Base-by-base conservation (phyloP, 1,139 yeast genomes). In the Eremothecium cymbalariae region DNA sequence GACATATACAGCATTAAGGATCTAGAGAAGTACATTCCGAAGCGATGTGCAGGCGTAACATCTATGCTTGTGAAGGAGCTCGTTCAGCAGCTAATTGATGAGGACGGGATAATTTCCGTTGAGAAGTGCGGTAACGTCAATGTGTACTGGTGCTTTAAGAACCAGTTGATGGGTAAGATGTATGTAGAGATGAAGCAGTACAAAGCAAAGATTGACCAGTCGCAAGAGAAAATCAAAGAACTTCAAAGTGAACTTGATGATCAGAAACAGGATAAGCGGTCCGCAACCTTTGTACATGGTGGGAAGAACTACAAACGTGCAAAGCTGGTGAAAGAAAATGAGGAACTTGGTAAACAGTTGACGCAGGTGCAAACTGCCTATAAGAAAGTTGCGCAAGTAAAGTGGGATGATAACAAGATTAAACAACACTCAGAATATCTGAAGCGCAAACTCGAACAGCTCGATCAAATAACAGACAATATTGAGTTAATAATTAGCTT, bases 51-150 rank as follows among this genome's bases (percentile, higher is more conserved):
- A 1, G 74, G 74, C 0, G 44, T 51, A 2, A 62, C 68, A 11
- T 50, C 71, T 0, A 70, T 70, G 71, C 67, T 67, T 37, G 67
- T 71, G 32, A 72, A 72, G 43, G 74, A 67, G 8, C 44, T 72
- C 4, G 50, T 72, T 8, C 67, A 65, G 33, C 48, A 51, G 9
- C 57, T 72, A 39, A 53, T 70, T 5, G 75, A 71, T 42, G 68
- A 64, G 31, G 72, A 68, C 26, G 62, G 62, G 1, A 47, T 70
- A 24, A 61, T 74, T 6, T 64, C 64, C 29, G 62, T 64, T 27
- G 75, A 70, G 41, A 73, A 72, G 52, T 70, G 77, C 47, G 79
- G 79, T 1, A 59, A 62, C 8, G 63, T 71, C 3, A 71, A 70
- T 39, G 59, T 71, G 12, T 73, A 71, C 47, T 72, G 78, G 76